Evolutionary conservation across 2,329 filamentous ascomycete species (phyloP), one percentile per base, ranked within the genome.

Genomic region (Fusarium sp.): DNA sequence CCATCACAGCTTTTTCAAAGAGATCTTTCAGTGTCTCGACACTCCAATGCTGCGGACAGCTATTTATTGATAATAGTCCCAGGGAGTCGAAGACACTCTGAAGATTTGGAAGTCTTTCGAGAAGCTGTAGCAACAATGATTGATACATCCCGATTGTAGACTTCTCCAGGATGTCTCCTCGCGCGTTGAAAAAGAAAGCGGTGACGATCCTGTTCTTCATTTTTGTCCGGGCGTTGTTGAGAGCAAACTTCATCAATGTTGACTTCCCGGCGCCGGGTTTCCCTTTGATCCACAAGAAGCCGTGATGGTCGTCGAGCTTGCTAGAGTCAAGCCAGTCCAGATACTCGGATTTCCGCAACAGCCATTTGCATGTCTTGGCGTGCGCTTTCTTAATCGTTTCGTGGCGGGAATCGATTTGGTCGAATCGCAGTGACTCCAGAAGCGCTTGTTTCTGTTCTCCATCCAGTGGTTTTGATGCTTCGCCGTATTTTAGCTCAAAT

Each of bases 161-260:
- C 64, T 79, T 85, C 61, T 89, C 84, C 2, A 85, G 71, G 2
- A 71, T 12, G 0, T 77, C 74, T 0, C 85, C 85, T 53, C 84
- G 74, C 0, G 84, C 85, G 53, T 86, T 83, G 77, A 88, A 87
- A 74, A 87, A 88, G 73, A 86, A 87, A 0, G 78, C 83, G 1
- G 84, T 55, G 1, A 83, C 63, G 1, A 73, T 52, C 0, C 10
- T 41, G 2, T 65, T 27, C 11, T 65, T 73, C 36, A 60, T 64
- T 7, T 0, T 59, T 30, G 60, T 53, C 15, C 66, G 50, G 1
- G 44, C 16, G 23, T 46, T 34, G 4, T 5, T 53, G 0, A 72
- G 60, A 3, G 72, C 65, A 39, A 79, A 83, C 46, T 84, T 85
- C 81, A 85, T 84, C 2, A 85, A 31, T 0, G 82, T 85, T 0